phyloP scores from a whole-genome alignment of 2,329 filamentous ascomycete genomes.

The Ophiostoma tasmaniense region DNA sequence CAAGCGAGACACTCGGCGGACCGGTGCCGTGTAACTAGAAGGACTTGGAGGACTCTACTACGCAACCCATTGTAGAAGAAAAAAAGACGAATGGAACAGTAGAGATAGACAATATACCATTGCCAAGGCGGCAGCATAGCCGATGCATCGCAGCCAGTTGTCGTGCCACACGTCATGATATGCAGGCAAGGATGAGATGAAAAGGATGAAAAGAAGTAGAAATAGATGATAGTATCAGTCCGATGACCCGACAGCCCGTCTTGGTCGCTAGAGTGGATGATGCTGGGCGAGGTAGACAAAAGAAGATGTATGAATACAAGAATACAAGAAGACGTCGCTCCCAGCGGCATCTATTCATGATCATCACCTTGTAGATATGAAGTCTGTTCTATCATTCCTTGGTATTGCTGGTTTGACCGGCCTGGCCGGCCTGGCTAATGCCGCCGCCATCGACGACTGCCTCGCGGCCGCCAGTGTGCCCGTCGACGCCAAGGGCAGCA shows the following conservation, averaged over 20 bases:
- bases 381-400: neutral
- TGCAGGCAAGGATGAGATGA: neutral
- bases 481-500: slow-evolving; percentile 20
- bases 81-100: too few relatives aligned
- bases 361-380: neutral
- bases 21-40: neutral
- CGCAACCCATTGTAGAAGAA: too few relatives aligned
- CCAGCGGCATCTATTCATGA: neutral
- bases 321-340: neutral
- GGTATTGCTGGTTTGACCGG: neutral
- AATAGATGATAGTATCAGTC: neutral
- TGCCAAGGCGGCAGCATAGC: neutral
- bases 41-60: too few relatives aligned
- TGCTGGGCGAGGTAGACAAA: neutral
- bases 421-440: neutral
- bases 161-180: neutral
- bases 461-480: slow-evolving; percentile 24
- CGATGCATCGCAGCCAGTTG: neutral
- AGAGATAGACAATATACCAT: neutral
- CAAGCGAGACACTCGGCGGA: neutral
- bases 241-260: neutral
- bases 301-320: neutral
- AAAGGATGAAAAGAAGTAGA: neutral
- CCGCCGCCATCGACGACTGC: slow-evolving; percentile 11
- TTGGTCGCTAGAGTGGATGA: neutral